These are phyloP conservation scores for Helenozyma baotianmanensis DNA, from an alignment of 805 yeast species.

Conservation along the genomic window DNA sequence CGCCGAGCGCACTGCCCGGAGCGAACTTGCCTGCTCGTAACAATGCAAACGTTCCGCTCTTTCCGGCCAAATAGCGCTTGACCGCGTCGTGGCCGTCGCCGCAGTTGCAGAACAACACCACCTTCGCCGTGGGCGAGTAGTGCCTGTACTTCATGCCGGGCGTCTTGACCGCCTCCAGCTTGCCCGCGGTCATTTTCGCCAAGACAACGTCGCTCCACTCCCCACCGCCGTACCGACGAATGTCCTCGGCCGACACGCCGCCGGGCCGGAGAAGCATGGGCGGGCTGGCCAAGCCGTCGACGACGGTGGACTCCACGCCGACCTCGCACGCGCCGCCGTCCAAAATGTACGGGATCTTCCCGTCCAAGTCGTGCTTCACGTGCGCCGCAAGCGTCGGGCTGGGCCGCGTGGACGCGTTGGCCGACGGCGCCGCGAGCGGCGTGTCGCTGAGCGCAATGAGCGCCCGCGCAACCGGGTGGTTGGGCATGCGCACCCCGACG, in stretches of 20 bases:
- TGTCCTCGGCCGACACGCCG: constrained; percentile 80
- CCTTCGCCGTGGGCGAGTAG: constrained; percentile 87
- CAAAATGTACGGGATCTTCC: constrained; percentile 73
- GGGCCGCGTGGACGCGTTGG: constrained; percentile 93
- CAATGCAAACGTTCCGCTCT: constrained; percentile 43
- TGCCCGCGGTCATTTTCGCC: constrained; percentile 63
- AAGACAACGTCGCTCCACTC: constrained; percentile 61
- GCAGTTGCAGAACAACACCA: constrained; percentile 56
- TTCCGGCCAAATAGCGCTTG: constrained; percentile 17
- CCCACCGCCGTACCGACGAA: constrained; percentile 59
- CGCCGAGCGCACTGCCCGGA: constrained; percentile 14
- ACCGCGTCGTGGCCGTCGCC: constrained; percentile 39
- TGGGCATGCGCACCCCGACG: constrained; percentile 87
- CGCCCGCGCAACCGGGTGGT: constrained; percentile 86
- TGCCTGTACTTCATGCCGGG: constrained; percentile 99
- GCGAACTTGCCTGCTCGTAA: constrained; percentile 40
- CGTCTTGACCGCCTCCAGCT: constrained; percentile 69
- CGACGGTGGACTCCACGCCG: constrained; percentile 92
- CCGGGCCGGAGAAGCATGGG: constrained; percentile 93
- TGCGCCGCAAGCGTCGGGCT: constrained; percentile 88
- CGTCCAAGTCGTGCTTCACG: constrained; percentile 74
- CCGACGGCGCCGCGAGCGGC: constrained; percentile 97
- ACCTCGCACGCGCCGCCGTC: constrained; percentile 90
- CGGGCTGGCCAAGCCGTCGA: constrained; percentile 81
- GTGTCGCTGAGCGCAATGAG: constrained; percentile 76